phyloP scores from a whole-genome alignment of 1,284 basidiomycete species.

The Heterobasidion occidentale region DNA sequence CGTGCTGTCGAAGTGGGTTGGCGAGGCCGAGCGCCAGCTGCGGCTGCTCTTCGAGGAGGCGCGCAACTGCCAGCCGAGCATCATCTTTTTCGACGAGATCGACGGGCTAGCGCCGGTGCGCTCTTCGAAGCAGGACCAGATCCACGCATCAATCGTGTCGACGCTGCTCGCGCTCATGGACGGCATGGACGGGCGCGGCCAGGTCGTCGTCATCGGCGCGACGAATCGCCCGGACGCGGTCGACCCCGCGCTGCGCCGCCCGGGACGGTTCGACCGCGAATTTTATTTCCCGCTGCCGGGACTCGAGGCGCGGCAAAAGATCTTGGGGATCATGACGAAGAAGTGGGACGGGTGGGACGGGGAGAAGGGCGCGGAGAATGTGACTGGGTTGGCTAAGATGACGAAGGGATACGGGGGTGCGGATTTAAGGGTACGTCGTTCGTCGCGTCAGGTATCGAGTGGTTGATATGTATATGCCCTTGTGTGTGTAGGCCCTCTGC shows the following conservation, averaged over 20 bases:
- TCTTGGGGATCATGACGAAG: constrained; percentile 87
- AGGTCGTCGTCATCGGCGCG: constrained; percentile 97
- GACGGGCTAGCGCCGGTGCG: constrained; percentile 97
- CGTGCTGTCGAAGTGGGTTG: constrained; percentile 98
- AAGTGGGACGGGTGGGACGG: constrained; percentile 86
- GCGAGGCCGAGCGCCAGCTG: constrained; percentile 95
- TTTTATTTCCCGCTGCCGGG: constrained; percentile 96
- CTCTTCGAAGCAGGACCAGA: constrained; percentile 98
- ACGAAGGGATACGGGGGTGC: constrained; percentile 99
- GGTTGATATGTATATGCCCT: neutral
- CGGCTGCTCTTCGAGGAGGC: constrained; percentile 97
- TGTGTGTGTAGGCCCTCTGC: constrained; percentile 65
- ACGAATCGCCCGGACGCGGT: constrained; percentile 97
- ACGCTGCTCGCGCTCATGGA: constrained; percentile 98
- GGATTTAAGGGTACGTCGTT: constrained; percentile 73
- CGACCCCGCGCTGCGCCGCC: constrained; percentile 90
- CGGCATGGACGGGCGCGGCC: constrained; percentile 97
- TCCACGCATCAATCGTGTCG: constrained; percentile 96
- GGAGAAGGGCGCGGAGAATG: constrained; percentile 45
- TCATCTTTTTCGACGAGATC: constrained; percentile 98
- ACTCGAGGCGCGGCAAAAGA: constrained; percentile 79
- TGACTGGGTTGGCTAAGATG: constrained; percentile 73
- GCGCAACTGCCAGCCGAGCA: constrained; percentile 85
- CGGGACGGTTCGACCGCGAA: constrained; percentile 95
- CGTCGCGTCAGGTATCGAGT: neutral